Base-by-base conservation (phyloP, 2,329 filamentous ascomycete genomes). In the Arthroderma sp. region DNA sequence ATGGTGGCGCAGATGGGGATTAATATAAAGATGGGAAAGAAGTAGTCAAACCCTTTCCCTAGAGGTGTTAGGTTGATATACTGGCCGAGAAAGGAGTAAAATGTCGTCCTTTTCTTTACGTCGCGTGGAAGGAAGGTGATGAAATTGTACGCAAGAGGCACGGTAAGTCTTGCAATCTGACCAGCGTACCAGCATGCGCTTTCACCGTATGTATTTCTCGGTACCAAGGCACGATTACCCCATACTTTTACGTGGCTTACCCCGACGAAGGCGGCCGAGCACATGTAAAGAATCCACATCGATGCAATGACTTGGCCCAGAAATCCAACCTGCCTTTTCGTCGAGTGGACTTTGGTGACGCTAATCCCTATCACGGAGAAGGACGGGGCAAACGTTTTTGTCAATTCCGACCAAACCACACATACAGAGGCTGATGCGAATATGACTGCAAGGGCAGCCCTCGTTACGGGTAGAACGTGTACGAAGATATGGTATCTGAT, bases 191-290 rank as follows among this genome's bases (percentile, higher is more conserved):
- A 98, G 54, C 89, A 93, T 0, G 91, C 91, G 41, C 82, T 86
- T 61, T 96, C 91, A 49, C 86, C 80, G 47, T 93, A 89, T 0
- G 91, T 98, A 58, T 94, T 91, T 46, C 91, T 80, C 48, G 78
- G 79, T 39, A 96, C 89, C 4, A 98, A 72, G 0, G 91, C 89
- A 31, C 91, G 80, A 40, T 93, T 91, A 46, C 91, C 84, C 91
- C 91, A 98, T n/a, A 95, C 87, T 58, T 91, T 93, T 55, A 94
- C 86, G 59, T 94, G 86, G 9, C 82, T 86, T 57, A 98, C 81
- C 5, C 87, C 88, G 46, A 79, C 83, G 42, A 96, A 75, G 4
- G 91, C 86, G 39, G 87, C 87, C 9, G 83, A 73, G 61, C 85
- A 94, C 91, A 98, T 98, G 69, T 98, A 98, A 46, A 88, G 72